Base-by-base conservation (phyloP, 2,329 filamentous ascomycete species). In the Aspergillus tanneri region DNA sequence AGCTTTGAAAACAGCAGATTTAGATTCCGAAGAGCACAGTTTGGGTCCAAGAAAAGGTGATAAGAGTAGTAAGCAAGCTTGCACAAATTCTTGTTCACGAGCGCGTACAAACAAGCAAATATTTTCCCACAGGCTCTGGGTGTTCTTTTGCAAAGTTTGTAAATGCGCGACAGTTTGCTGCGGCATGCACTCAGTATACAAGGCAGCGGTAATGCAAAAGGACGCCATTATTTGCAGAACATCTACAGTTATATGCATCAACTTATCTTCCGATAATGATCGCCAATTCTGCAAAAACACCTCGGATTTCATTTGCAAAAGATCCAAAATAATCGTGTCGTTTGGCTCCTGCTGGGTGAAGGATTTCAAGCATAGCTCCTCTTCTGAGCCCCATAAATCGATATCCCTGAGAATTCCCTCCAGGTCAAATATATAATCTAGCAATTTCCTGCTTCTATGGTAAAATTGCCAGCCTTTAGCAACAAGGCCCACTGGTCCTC, bases 381-480 rank as follows among this genome's bases (percentile, higher is more conserved):
- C 51, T 28, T 62, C 47, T 22, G 43, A 18, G n/a, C 44, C 45
- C 65, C 65, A 68, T 12, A 60, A 54, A 30, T 67, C 49, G 21
- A 54, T 51, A 36, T 52, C 28, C 16, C 56, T 43, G 16, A 60
- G 40, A 24, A 43, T 44, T n/a, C 22, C 45, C 42, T 62, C 27
- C 60, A 65, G 49, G 73, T 70, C 53, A 23, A 82, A 72, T 4
- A 82, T 62, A 57, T 82, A 84, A 6, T 71, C 61, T 24, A 76
- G 60, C 5, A 82, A 61, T 4, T 68, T 58, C 12, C 62, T 59
- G 47, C 76, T 71, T 14, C 68, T 63, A 23, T 63, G 54, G 32
- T 68, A 67, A 45, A 68, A 67, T 11, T 73, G 59, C 68, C 73
- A 78, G 16, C 71, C 66, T 55, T 54, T 67, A 3, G 59, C 59